Base-by-base conservation (phyloP, 1,284 basidiomycete species). In the Tilletia walkeri region DNA sequence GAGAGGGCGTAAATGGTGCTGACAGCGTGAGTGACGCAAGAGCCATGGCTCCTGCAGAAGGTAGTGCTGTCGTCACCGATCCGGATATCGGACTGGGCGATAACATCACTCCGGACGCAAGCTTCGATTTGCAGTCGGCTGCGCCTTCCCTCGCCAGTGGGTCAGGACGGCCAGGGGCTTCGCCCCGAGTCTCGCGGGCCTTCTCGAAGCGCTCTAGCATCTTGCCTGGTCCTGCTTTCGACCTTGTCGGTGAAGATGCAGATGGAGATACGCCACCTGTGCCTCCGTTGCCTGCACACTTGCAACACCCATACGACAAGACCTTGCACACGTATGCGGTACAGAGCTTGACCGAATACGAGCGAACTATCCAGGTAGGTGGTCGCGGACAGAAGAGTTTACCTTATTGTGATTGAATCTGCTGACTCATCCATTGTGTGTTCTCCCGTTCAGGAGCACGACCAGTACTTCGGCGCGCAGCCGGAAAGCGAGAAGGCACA, bases 311-410 rank as follows among this genome's bases (percentile, higher is more conserved):
- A 50, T 81, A 81, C 68, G 70, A 73, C 53, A 72, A 77, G 56
- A 67, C 53, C 18, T 69, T 79, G 61, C 80, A 81, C 73, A 73
- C 79, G 49, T 81, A 81, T 56, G 80, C 80, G 10, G 75, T 80
- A 4, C 78, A 80, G 71, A 78, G 78, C 50, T 54, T 80, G 69
- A 53, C 77, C 5, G 79, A 81, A 66, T 81, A 80, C 63, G 79
- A 81, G 49, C 79, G 79, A 67, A 80, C 79, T 48, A 75, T 80
- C 30, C 76, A 73, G 65, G 70, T 71, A 49, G 47, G 69, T 70
- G 16, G 36, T 18, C n/a, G 24, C 16, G 24, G 34, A 39, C 41
- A 14, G 14, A 14, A 9, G 9, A 45, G 41, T 7, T 45, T 14
- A 45, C 6, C 50, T 18, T 18, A n/a, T 53, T 49, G 47, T n/a